Base-by-base conservation (phyloP, 371 early-diverging fungal species). In the Mortierella sp. region DNA sequence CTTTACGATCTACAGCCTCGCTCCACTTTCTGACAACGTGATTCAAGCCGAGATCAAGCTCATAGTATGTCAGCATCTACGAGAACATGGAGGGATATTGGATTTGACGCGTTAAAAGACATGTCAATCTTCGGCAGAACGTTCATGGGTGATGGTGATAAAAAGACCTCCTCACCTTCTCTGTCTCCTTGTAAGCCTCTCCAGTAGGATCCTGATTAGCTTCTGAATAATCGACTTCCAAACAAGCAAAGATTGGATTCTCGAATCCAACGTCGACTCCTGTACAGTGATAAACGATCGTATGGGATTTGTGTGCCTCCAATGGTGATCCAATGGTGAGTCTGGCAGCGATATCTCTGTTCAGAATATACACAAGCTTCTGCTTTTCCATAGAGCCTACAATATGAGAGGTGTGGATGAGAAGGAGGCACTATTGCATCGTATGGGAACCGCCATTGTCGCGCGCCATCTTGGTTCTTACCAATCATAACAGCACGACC, bases 251-350 rank as follows among this genome's bases (percentile, higher is more conserved):
- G 38, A 96, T 86, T 3, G 99, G 99, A 80, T 98, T 99, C 67
- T 99, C 98, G 69, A 93, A 99, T 0, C 97, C 98, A 39, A 99
- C 98, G 81, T 99, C 98, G 19, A 98, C 87, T 19, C 94, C 98
- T 31, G 91, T 91, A 46, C 92, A 82, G 66, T 89, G 84, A 59
- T 90, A 90, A 58, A 91, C 87, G 23, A 98, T 70, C 0, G 91
- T 90, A 52, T 91, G 85, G 14, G 92, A 81, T 67, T 93, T 94
- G 82, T 95, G 94, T 7, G 97, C 96, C 81, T 97, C 98, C 52
- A 99, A 80, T 4, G 98, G 99, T 38, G 98, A 97, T 31, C 95
- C 96, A 38, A 99, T 96, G 8, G 95, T 93, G 49, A 97, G 80
- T 39, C 88, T 86, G 4, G 93, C 90, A 0, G 93, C 88, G 2